These are phyloP conservation scores for Melastoma candidum DNA, from an alignment of 441 rosid genomes.

Conservation along the genomic window DNA sequence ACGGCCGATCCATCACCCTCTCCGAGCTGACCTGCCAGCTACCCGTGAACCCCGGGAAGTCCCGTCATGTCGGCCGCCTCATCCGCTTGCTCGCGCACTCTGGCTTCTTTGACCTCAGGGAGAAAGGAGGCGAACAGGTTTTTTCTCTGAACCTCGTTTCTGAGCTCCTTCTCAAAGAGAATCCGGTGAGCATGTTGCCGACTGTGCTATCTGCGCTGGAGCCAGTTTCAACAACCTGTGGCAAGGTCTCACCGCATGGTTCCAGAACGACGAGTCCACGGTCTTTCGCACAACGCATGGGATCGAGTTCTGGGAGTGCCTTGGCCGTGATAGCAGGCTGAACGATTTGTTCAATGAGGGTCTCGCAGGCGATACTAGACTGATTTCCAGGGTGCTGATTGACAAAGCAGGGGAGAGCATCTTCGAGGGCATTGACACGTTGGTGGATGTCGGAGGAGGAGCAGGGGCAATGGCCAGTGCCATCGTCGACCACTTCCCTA, in stretches of 20 bases:
- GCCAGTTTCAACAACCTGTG: slow-evolving; percentile 17
- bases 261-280: slow-evolving; percentile 2
- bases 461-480: slow-evolving; percentile 19
- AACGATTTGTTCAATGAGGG: slow-evolving; percentile 18
- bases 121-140: slow-evolving; percentile 5
- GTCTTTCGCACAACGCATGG: slow-evolving; percentile 13
- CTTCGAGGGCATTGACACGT: slow-evolving; percentile 17
- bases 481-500: too few species aligned
- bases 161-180: slow-evolving; percentile 19
- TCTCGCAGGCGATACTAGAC: slow-evolving; percentile 25
- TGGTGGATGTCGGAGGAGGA: slow-evolving; percentile 32
- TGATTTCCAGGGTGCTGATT: slow-evolving; percentile 12
- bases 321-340: slow-evolving; percentile 6
- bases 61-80: slow-evolving; percentile 14
- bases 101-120: slow-evolving; percentile 17
- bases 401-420: slow-evolving; percentile 12
- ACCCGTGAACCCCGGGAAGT: slow-evolving; percentile 12
- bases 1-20: slow-evolving; percentile 23
- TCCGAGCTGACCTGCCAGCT: slow-evolving; percentile 13
- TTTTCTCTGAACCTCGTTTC: slow-evolving; percentile 26
- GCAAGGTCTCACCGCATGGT: slow-evolving; percentile 18
- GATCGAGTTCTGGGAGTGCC: slow-evolving; percentile 16
- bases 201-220: slow-evolving; percentile 14
- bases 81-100: slow-evolving; percentile 26
- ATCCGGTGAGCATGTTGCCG: slow-evolving; percentile 12